Evolutionary conservation across 2,329 filamentous ascomycete genomes (phyloP).

Genomic region (Akanthomyces muscarius): DNA sequence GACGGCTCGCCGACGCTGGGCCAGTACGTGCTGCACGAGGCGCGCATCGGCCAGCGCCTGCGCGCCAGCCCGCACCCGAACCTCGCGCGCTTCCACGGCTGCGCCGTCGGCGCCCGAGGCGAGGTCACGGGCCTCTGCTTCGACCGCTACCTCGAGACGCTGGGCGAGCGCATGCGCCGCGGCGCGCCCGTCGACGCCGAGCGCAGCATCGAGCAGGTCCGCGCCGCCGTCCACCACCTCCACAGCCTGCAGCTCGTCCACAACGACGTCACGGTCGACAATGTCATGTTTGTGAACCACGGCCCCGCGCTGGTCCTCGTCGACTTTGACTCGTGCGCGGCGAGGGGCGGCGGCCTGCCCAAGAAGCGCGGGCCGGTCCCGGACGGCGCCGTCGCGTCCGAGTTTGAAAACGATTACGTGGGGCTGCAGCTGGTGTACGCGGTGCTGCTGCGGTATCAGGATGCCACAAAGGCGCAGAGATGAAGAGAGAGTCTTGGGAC

Average conservation of each 20-base stretch:
- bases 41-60: background rate
- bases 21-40: constrained; percentile 6
- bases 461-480: background rate
- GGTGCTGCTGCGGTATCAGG: background rate
- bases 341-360: background rate
- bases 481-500: no score
- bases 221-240: background rate
- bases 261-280: background rate
- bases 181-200: background rate
- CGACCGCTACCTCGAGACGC: background rate
- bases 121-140: constrained; percentile 1
- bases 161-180: background rate
- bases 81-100: constrained; percentile 1
- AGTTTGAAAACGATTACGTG: constrained; percentile 1
- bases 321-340: constrained; percentile 12
- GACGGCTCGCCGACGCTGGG: constrained; percentile 1
- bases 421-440: background rate
- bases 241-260: background rate
- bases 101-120: background rate
- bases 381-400: background rate
- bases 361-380: background rate
- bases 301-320: background rate
- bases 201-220: background rate
- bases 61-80: background rate
- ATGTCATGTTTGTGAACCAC: background rate